Evolutionary conservation across 2,329 filamentous ascomycete genomes (phyloP).

Genomic region (Lachnellula suecica): DNA sequence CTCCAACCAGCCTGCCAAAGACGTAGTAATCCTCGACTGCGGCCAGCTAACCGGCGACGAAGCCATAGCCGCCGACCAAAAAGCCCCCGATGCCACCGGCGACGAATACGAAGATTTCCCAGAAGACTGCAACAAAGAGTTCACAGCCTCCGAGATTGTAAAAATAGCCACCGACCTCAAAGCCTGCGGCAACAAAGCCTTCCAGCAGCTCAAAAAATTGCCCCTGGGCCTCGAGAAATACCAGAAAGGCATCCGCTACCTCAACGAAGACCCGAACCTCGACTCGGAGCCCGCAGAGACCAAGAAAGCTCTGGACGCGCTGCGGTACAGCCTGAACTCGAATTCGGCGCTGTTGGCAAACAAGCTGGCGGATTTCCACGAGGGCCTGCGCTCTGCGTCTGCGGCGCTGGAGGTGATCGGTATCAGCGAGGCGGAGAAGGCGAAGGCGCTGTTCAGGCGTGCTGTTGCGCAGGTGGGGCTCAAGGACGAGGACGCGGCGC

Average conservation of each 20-base stretch:
- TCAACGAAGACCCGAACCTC: slow-evolving; percentile 78
- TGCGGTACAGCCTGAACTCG: slow-evolving; percentile 84
- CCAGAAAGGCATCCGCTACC: slow-evolving; percentile 86
- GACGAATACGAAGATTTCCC: slow-evolving; percentile 96
- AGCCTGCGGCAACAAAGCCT: slow-evolving; percentile 87
- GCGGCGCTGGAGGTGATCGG: slow-evolving; percentile 69
- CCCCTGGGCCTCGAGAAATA: slow-evolving; percentile 82
- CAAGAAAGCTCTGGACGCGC: slow-evolving; percentile 63
- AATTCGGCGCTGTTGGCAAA: slow-evolving; percentile 85
- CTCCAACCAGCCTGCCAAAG: slow-evolving; percentile 66
- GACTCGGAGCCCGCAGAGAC: slow-evolving; percentile 71
- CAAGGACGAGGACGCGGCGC: slow-evolving; percentile 82
- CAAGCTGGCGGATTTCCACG: slow-evolving; percentile 72
- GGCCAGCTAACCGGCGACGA: slow-evolving; percentile 77
- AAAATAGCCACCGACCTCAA: slow-evolving; percentile 85
- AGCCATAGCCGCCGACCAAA: slow-evolving; percentile 64
- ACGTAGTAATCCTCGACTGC: slow-evolving; percentile 77
- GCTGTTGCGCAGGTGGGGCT: slow-evolving; percentile 71
- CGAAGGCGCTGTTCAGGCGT: slow-evolving; percentile 85
- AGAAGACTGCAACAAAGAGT: slow-evolving; percentile 69
- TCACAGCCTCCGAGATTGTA: slow-evolving; percentile 65
- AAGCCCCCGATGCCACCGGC: slow-evolving; percentile 75
- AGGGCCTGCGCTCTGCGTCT: slow-evolving; percentile 68
- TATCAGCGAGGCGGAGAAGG: slow-evolving; percentile 73
- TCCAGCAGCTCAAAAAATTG: slow-evolving; percentile 71